These are phyloP conservation scores for Ascochyta viciae-villosae DNA, from an alignment of 2,329 filamentous ascomycete genomes.

Conservation along the genomic window DNA sequence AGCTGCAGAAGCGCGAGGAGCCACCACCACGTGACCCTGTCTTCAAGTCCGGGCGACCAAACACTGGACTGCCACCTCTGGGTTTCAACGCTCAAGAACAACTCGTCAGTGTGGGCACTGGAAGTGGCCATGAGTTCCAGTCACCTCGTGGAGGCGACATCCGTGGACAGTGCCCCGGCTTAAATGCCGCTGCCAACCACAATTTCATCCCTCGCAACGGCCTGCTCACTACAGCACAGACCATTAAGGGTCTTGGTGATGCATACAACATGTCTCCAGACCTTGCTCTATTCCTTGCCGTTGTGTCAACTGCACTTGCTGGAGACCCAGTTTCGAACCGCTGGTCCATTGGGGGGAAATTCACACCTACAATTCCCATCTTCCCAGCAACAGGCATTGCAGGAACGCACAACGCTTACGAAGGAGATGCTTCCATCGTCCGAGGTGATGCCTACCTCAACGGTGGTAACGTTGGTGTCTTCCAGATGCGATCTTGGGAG, in stretches of 20 bases:
- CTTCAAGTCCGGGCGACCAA: constrained; percentile 18
- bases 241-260: constrained; percentile 21
- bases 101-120: constrained; percentile 16
- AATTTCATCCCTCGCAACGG: constrained; percentile 43
- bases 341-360: constrained; percentile 25
- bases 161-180: constrained; percentile 39
- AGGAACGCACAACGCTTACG: constrained; percentile 27
- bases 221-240: constrained; percentile 20
- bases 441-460: constrained; percentile 28
- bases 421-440: constrained; percentile 29
- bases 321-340: constrained; percentile 23
- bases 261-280: constrained; percentile 26
- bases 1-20: constrained; percentile 19
- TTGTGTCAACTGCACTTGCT: constrained; percentile 19
- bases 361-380: constrained; percentile 21
- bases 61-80: constrained; percentile 15
- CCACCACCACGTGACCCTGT: constrained; percentile 15
- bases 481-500: constrained; percentile 27
- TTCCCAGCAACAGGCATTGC: constrained; percentile 24
- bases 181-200: constrained; percentile 45
- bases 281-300: constrained; percentile 21
- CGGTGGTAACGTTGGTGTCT: constrained; percentile 22
- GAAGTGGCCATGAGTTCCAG: constrained; percentile 17
- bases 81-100: constrained; percentile 15
- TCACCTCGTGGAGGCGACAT: constrained; percentile 18